Evolutionary conservation across 805 yeast genomes (phyloP), one percentile per base, ranked within the genome.

Genomic region (Kluyveromyces starmeri): DNA sequence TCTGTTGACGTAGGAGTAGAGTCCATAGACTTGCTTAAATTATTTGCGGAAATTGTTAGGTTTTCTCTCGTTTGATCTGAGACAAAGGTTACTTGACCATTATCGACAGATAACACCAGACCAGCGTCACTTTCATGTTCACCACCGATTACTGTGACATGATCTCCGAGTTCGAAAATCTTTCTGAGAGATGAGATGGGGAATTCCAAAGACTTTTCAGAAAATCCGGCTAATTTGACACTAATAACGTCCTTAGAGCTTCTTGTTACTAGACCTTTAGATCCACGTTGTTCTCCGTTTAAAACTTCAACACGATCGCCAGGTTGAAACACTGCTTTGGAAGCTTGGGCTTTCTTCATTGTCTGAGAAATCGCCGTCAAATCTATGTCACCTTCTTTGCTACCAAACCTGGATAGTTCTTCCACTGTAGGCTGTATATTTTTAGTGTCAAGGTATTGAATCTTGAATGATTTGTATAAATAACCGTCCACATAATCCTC

Each of bases 51-150:
- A 4, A 92, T 96, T 12, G 94, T 81, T 26, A 92, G 73, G 57
- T 92, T 97, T 47, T 80, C 77, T 49, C 75, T 75, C 1, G 95
- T 78, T 59, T 86, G 86, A 54, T 92, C 96, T 32, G 94, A 80
- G 45, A 92, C 74, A 44, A 92, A 70, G 0, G 94, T 83, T 17
- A 88, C 96, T 41, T 85, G 83, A 53, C 88, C 95, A 32, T 79
- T 83, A 35, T 73, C 72, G 16, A 84, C 74, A 45, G 76, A 71
- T 27, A 92, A 86, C 33, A 92, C 95, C 63, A 92, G 70, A 63
- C 98, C 98, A 22, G 96, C 85, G 52, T 88, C 96, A 51, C 89
- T 96, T 35, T 76, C 68, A 58, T 84, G 94, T 51, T 83, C 85
- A 54, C 98, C 98, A 52, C 78, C 83, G 24, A 83, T 72, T 20